Conservation (phyloP, 352 stramenopile species). For the Phytophthora macrochlamydospora region DNA sequence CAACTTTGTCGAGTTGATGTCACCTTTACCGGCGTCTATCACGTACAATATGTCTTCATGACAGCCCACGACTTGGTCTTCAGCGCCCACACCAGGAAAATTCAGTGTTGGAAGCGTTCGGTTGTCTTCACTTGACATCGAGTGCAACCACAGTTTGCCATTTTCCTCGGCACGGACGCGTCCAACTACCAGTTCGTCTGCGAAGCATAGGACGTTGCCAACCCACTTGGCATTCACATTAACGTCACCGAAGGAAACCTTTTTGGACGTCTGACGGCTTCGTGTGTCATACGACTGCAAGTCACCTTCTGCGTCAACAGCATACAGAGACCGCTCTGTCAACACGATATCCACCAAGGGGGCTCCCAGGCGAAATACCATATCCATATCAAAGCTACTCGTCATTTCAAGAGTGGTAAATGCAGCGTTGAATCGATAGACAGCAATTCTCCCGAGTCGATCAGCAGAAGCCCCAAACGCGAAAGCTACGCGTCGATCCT, state of each 20-base stretch:
- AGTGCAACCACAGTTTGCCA: conserved; percentile 3
- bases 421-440: conserved; percentile 31
- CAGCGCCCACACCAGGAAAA: not conserved
- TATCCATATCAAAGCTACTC: conserved; percentile 12
- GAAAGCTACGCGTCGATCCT: conserved; percentile 23
- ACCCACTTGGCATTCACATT: conserved; percentile 11
- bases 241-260: conserved; percentile 2
- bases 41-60: conserved; percentile 37
- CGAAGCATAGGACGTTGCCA: conserved; percentile 19
- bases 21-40: conserved; percentile 11
- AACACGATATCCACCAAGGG: conserved; percentile 24
- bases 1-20: conserved; percentile 21
- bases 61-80: conserved; percentile 7
- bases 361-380: conserved; percentile 9
- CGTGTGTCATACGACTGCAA: conserved; percentile 29
- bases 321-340: conserved; percentile 23
- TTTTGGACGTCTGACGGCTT: conserved; percentile 27
- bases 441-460: conserved; percentile 10
- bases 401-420: conserved; percentile 22
- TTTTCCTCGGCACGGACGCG: conserved; percentile 3
- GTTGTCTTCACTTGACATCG: conserved; percentile 41
- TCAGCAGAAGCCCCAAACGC: conserved; percentile 4
- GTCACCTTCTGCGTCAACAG: conserved; percentile 16
- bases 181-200: conserved; percentile 27
- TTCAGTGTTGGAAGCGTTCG: conserved; percentile 25